phyloP scores from a whole-genome alignment of 2,329 filamentous ascomycete genomes.

The Aspergillus hiratsukae region DNA sequence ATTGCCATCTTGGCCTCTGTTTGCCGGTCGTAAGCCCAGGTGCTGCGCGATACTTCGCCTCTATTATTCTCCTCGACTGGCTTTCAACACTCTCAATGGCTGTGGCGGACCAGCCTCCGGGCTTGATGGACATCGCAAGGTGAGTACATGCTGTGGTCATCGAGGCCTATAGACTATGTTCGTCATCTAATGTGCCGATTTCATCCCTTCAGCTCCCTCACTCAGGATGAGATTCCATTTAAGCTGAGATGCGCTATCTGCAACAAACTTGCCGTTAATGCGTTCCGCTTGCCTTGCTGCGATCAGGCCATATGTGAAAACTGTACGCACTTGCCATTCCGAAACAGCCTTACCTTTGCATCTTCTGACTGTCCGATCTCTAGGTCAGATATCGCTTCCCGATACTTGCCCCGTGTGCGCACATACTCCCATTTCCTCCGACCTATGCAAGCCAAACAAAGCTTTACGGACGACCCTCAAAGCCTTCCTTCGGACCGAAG shows the following conservation, averaged over 20 bases:
- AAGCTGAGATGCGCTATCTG: slow-evolving; percentile 94
- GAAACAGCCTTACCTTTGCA: neutral
- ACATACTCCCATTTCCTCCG: slow-evolving; percentile 79
- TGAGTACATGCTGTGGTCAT: slow-evolving; percentile 12
- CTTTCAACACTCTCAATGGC: slow-evolving; percentile 28
- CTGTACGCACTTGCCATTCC: slow-evolving; percentile 56
- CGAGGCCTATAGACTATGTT: neutral
- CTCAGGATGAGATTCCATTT: slow-evolving; percentile 83
- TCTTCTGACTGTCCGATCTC: neutral
- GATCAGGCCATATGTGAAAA: slow-evolving; percentile 89
- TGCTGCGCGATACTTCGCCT: slow-evolving; percentile 1
- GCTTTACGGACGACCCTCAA: slow-evolving; percentile 86
- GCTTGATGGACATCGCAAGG: slow-evolving; percentile 42
- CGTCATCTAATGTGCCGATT: neutral
- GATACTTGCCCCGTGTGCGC: slow-evolving; percentile 88
- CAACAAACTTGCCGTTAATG: slow-evolving; percentile 83
- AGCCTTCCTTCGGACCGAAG: slow-evolving; percentile 82
- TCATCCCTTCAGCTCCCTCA: slow-evolving; percentile 57
- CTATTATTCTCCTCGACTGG: neutral
- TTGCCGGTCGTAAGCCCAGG: slow-evolving; percentile 10
- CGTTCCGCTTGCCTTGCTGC: slow-evolving; percentile 88
- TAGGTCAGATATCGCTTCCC: slow-evolving; percentile 71
- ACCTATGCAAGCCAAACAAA: slow-evolving; percentile 85
- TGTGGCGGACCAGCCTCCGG: slow-evolving; percentile 36
- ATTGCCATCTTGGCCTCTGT: slow-evolving; percentile 10